Percentiles rank a stretch among this genome's conserved stretches.
Conservation (phyloP, 805 yeast species). For the Naumovozyma castellii region DNA sequence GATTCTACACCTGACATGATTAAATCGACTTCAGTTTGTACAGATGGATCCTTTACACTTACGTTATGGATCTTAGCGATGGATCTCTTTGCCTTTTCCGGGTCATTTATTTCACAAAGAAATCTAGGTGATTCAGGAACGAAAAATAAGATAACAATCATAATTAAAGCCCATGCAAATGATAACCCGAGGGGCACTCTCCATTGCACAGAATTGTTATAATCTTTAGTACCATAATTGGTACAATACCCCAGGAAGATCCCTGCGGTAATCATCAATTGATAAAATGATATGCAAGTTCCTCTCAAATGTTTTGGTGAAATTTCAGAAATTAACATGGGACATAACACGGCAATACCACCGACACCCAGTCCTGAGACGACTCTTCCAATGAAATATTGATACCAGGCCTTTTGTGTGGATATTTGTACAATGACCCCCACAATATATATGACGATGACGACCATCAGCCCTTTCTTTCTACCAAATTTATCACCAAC, state of each 20-base stretch:
- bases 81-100: constrained; percentile 54
- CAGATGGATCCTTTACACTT: constrained; percentile 43
- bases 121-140: constrained; percentile 72
- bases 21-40: constrained; percentile 45
- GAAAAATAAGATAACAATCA: constrained; percentile 33
- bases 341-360: constrained; percentile 62
- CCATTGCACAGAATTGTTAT: constrained; percentile 48
- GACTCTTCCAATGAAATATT: constrained; percentile 55
- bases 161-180: constrained; percentile 36
- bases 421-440: constrained; percentile 61
- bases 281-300: constrained; percentile 59
- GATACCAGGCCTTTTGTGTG: constrained; percentile 45
- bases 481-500: constrained; percentile 56
- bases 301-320: constrained; percentile 45
- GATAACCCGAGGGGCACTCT: constrained; percentile 59
- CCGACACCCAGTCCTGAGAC: constrained; percentile 73
- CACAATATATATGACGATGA: constrained; percentile 53
- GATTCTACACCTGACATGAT: constrained; percentile 52
- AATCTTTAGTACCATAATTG: constrained; percentile 44
- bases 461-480: constrained; percentile 48
- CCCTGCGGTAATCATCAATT: constrained; percentile 62
- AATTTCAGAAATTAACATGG: constrained; percentile 49
- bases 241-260: constrained; percentile 70
- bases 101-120: constrained; percentile 43
- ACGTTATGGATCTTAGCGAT: constrained; percentile 52